phyloP scores from a whole-genome alignment of 345 rosid genomes.

The Ceriops decandra region DNA sequence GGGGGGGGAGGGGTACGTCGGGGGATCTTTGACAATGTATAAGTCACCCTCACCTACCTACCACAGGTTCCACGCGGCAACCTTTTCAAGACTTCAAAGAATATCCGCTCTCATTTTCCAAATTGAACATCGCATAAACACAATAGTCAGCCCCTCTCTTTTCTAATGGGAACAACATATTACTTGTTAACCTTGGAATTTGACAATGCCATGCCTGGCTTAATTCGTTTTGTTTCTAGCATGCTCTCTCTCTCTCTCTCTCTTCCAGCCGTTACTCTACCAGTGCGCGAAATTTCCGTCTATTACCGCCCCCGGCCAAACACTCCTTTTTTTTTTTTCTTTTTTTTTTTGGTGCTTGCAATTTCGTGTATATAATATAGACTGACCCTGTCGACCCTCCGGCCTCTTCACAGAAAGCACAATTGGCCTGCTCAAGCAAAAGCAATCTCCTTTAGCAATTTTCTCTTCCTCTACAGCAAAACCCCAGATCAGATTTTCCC shows the following conservation, averaged over 20 bases:
- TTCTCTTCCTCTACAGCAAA: conserved; percentile 12
- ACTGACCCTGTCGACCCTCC: neutral
- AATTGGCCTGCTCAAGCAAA: neutral
- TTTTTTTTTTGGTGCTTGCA: neutral
- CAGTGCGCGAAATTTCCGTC: conserved; percentile 4
- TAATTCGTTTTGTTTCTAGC: conserved; percentile 13
- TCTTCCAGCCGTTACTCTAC: neutral
- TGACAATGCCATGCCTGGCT: neutral
- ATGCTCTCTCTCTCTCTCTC: conserved; percentile 9
- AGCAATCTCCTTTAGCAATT: neutral
- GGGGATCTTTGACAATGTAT: conserved; percentile 1
- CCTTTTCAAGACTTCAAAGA: too few species aligned
- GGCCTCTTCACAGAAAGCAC: neutral
- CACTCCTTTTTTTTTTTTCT: too few species aligned
- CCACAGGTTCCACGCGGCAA: conserved; percentile 36
- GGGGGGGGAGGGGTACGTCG: too few species aligned
- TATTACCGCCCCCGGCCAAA: neutral
- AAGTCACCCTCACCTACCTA: conserved; percentile 26
- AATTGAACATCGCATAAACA: too few species aligned
- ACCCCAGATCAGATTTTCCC: conserved; percentile 14
- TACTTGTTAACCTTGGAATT: conserved; percentile 20
- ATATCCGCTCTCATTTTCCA: too few species aligned
- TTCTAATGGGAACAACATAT: neutral
- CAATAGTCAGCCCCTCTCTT: neutral
- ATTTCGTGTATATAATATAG: neutral